Percentiles rank a stretch among this genome's conserved stretches.
These are phyloP conservation scores for Erodium chrysanthum DNA, from an alignment of 441 rosid species.

Conservation along the genomic window DNA sequence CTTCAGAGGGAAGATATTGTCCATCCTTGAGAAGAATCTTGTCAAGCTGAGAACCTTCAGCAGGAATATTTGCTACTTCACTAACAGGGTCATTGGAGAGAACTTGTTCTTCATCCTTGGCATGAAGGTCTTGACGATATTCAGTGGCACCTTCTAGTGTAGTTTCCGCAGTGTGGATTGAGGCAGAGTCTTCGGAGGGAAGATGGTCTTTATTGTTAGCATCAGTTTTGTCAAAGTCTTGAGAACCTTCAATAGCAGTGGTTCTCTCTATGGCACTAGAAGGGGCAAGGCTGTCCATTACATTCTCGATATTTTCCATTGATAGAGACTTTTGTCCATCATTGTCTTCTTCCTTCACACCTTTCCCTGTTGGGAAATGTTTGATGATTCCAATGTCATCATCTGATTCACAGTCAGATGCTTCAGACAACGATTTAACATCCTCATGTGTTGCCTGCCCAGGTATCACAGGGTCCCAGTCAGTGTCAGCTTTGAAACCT, in stretches of 20 bases:
- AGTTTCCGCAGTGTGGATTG: neutral
- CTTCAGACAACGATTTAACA: conserved; percentile 30
- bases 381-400: conserved; percentile 60
- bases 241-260: neutral
- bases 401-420: conserved; percentile 32
- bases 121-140: conserved; percentile 1
- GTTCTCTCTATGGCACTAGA: neutral
- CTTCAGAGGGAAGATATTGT: neutral
- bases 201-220: neutral
- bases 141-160: neutral
- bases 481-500: conserved; percentile 30
- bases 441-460: conserved; percentile 30
- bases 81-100: neutral
- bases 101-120: neutral
- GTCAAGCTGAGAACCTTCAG: no score
- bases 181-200: neutral
- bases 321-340: conserved; percentile 18
- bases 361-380: conserved; percentile 23
- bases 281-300: neutral
- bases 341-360: conserved; percentile 20
- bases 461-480: conserved; percentile 49
- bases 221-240: neutral
- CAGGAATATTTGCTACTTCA: neutral
- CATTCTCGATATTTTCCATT: conserved; percentile 16
- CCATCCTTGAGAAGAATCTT: neutral